Percentiles rank a stretch among this genome's conserved stretches.
phyloP scores from a whole-genome alignment of 495 filamentous ascomycete genomes.

The Aspergillus haitiensis region DNA sequence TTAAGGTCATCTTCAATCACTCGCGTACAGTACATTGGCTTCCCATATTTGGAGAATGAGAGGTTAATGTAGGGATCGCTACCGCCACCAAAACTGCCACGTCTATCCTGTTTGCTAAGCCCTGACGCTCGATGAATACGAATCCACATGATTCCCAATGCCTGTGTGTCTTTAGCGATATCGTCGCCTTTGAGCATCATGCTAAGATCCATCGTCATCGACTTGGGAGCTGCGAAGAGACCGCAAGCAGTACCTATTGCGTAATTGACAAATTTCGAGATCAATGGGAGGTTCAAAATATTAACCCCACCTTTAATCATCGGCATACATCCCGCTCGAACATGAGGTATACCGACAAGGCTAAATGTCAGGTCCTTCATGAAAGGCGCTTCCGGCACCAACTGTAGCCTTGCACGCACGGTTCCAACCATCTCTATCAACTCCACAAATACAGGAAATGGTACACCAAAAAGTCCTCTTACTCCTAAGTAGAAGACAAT shows the following conservation, averaged over 20 bases:
- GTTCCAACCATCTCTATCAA: conserved; percentile 84
- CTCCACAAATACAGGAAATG: conserved; percentile 85
- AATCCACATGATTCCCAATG: conserved; percentile 86
- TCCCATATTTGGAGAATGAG: conserved; percentile 83
- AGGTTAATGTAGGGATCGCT: conserved; percentile 88
- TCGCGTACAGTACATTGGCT: conserved; percentile 95
- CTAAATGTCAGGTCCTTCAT: conserved; percentile 90
- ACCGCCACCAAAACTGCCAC: conserved; percentile 80
- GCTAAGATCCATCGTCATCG: conserved; percentile 85
- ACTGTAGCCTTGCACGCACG: conserved; percentile 73
- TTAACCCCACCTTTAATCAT: conserved; percentile 89
- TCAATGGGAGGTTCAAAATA: conserved; percentile 85
- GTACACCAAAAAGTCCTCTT: conserved; percentile 72
- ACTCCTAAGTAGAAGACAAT: conserved; percentile 90
- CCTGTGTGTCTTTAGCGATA: conserved; percentile 82
- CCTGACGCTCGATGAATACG: conserved; percentile 84
- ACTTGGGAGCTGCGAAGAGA: conserved; percentile 96
- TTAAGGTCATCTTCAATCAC: conserved; percentile 95
- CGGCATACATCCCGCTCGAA: conserved; percentile 86
- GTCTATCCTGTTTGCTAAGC: conserved; percentile 86
- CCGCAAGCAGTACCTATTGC: conserved; percentile 83
- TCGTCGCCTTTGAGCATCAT: conserved; percentile 88
- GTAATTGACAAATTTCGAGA: conserved; percentile 96
- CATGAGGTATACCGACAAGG: conserved; percentile 86
- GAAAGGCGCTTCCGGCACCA: conserved; percentile 88